These are phyloP conservation scores for Didymella glomerata DNA, from an alignment of 2,329 filamentous ascomycete species.

Conservation along the genomic window DNA sequence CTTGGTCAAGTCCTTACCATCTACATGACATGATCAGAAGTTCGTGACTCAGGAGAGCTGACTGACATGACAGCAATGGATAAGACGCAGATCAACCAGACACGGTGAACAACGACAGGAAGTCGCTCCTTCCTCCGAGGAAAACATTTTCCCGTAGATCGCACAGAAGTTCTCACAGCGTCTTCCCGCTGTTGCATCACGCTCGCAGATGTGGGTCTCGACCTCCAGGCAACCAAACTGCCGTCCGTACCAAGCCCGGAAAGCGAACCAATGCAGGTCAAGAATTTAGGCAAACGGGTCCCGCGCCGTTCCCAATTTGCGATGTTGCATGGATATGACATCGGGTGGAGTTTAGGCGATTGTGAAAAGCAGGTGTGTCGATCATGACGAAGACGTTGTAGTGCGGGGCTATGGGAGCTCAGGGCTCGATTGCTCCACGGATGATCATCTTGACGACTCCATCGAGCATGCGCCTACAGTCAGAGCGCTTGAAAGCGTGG, in stretches of 20 bases:
- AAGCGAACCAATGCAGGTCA: conserved; percentile 6
- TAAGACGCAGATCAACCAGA: background rate
- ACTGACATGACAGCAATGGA: background rate
- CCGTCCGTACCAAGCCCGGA: background rate
- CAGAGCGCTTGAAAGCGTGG: background rate
- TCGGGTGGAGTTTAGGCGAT: conserved; percentile 8
- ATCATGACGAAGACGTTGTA: conserved; percentile 29
- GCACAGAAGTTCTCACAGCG: background rate
- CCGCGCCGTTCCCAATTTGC: conserved; percentile 7
- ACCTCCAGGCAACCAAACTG: background rate
- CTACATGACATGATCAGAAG: background rate
- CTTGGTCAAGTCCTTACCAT: background rate
- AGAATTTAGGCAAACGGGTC: background rate
- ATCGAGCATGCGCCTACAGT: conserved; percentile 6
- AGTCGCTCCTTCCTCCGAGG: background rate
- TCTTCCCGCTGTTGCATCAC: conserved; percentile 16
- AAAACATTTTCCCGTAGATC: conserved; percentile 1
- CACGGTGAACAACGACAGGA: background rate
- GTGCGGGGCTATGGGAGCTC: conserved; percentile 26
- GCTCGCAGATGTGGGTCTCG: conserved; percentile 15
- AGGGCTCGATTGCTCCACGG: conserved; percentile 16
- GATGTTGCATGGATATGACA: conserved; percentile 18
- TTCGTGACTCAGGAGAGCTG: background rate
- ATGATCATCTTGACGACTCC: conserved; percentile 14
- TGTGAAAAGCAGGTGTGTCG: conserved; percentile 23